Base-by-base conservation (phyloP, 331 rosid species). In the Erythrophleum ivorense region DNA sequence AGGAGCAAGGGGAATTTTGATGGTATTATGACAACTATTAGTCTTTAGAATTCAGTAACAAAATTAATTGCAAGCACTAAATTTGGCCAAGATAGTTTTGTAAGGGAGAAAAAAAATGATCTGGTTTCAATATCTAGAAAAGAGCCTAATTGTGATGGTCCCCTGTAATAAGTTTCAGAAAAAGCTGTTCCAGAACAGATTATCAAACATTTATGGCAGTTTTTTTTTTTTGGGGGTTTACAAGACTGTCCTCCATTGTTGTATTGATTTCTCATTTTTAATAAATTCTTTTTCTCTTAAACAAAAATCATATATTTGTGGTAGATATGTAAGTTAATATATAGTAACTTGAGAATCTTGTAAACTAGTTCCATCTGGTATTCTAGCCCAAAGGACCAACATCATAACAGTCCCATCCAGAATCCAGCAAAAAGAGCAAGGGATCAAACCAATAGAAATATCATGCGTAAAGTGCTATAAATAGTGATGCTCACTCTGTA, bases 401-500 rank as follows among this genome's bases (percentile, higher is more conserved):
- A 73, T 64, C 64, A 38, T 40, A 63, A 73, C 19, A 54, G 70
- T 43, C 11, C 11, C 73, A 19, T 33, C 12, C 57, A 65, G 45
- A 24, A 13, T 64, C 13, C 75, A 21, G 31, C 40, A 40, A 15
- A 21, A 8, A 49, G 13, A 19, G 7, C 19, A 52, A 67, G 31
- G 45, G 52, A 74, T 58, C 49, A 12, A 67, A 13, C 45, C 29
- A 46, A 81, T 36, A 75, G 41, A 70, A 55, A 49, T 31, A 64
- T 77, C 68, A 76, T 45, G 59, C 73, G 78, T 49, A 46, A 38
- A 76, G 10, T 45, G 53, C 55, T 46, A 60, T 29, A 76, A 65
- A 78, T 34, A 83, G 50, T 55, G 54, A 55, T 21, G 81, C 97
- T 80, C 86, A 96, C 99, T 83, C 85, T 88, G 90, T 86, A 96